Evolutionary conservation across 306 rosid genomes (phyloP), one percentile per base, ranked within the genome.

Genomic region (Psophocarpus tetragonolobus): DNA sequence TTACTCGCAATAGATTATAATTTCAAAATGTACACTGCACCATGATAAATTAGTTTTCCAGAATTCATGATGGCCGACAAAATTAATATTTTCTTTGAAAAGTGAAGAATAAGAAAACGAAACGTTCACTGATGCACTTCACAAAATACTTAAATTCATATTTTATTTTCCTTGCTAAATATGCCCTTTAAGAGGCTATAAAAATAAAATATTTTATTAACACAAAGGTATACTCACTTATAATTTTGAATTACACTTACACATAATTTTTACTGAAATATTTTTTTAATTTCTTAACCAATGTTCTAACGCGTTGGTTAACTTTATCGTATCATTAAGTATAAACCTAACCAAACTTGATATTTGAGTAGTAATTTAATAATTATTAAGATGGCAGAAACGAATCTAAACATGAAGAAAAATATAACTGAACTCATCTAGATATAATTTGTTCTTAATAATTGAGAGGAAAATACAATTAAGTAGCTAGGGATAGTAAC

Each of bases 81-180:
- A 36, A 30, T 62, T 62, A 4, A 8, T 9, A 0, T 18, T 32
- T 20, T 35, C 48, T 64, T 64, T 36, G 71, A 64, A 64, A 63
- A 64, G 17, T 62, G 68, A 62, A 62, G 26, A 64, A 64, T 11
- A 35, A 64, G 70, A 64, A 64, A 64, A 64, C 23, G 48, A 64
- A 18, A 64, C 1, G 9, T 20, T 64, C 30, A 4, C n/a, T 10
- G 3, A 18, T 10, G 17, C 20, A 4, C 30, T 9, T 36, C 71
- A 20, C 50, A 38, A 20, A 65, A 36, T 12, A 17, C 41, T 17
- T 65, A 18, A 64, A 36, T 36, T 14, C 3, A 1, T 33, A 14
- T 35, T 64, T 65, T 36, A 20, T 38, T 65, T 38, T 65, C 29
- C 29, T 18, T n/a, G 29, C 18, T 63, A 62, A 62, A n/a, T n/a